These are phyloP conservation scores for Apocynum venetum DNA, from an alignment of 257 asterid genomes.

Conservation along the genomic window DNA sequence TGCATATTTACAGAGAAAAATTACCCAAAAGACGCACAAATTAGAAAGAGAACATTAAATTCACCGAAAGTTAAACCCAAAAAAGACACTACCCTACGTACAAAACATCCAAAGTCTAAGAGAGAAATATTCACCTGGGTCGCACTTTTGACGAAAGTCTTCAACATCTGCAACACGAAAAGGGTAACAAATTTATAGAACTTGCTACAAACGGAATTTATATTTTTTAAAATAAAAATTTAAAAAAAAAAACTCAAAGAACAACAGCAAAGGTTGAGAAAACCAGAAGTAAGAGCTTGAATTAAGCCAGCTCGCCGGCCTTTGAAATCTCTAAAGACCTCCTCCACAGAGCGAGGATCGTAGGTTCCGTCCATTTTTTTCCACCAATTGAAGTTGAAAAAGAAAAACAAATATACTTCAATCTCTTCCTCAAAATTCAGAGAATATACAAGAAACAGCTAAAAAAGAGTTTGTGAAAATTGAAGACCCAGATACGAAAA, in stretches of 20 bases:
- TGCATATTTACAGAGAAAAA: not conserved
- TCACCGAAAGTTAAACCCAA: not conserved
- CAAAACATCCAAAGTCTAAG: too few species aligned
- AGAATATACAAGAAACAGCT: too few species aligned
- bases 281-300: slow-evolving; percentile 51
- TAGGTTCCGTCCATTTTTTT: slow-evolving; percentile 21
- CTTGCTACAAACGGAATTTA: not conserved
- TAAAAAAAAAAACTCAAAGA: not conserved
- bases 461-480: too few species aligned
- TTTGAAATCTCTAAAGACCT: slow-evolving; percentile 42
- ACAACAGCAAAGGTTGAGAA: not conserved
- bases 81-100: too few species aligned
- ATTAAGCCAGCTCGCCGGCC: slow-evolving; percentile 40
- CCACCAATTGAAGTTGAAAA: too few species aligned
- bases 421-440: too few species aligned
- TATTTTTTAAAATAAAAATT: not conserved
- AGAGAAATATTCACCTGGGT: slow-evolving; percentile 34
- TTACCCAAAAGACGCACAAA: too few species aligned
- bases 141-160: slow-evolving; percentile 37
- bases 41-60: too few species aligned
- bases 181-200: not conserved
- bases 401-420: too few species aligned
- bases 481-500: too few species aligned
- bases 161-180: slow-evolving; percentile 33
- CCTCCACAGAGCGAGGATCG: slow-evolving; percentile 38